Percentiles rank a stretch among this genome's conserved stretches.
Evolutionary conservation across 179 eudicot species (phyloP).

Genomic region (Beta corolliflora): DNA sequence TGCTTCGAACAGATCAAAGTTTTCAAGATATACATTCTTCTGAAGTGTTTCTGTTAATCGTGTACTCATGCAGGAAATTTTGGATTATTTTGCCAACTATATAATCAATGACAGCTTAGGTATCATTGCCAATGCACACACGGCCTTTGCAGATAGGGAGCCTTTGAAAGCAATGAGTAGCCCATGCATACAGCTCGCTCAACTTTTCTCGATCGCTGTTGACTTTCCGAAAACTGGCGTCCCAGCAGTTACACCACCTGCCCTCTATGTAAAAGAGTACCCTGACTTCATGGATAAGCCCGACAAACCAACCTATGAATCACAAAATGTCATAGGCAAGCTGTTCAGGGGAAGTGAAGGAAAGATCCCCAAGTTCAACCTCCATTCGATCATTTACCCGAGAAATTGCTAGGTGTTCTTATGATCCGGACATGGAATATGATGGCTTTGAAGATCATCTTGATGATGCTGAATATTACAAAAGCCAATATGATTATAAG

Average conservation of each 20-base stretch:
- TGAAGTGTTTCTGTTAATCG: not conserved
- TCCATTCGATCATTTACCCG: slow-evolving; percentile 47
- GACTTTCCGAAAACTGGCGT: slow-evolving; percentile 97
- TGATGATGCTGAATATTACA: slow-evolving; percentile 64
- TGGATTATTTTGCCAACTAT: slow-evolving; percentile 81
- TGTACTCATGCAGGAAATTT: slow-evolving; percentile 56
- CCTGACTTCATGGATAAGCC: slow-evolving; percentile 97
- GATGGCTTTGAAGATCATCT: slow-evolving; percentile 67
- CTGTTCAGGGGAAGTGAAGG: slow-evolving; percentile 73
- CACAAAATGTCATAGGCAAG: slow-evolving; percentile 69
- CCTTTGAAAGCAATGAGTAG: slow-evolving; percentile 53
- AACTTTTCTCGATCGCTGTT: slow-evolving; percentile 76
- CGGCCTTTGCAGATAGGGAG: slow-evolving; percentile 73
- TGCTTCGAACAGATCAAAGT: too few species aligned
- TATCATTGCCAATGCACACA: slow-evolving; percentile 85
- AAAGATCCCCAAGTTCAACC: slow-evolving; percentile 51
- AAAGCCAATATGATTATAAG: slow-evolving; percentile 71
- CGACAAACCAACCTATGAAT: slow-evolving; percentile 68
- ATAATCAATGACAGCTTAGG: slow-evolving; percentile 91
- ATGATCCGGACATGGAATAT: slow-evolving; percentile 77
- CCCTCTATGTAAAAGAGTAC: slow-evolving; percentile 63
- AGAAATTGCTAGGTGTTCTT: slow-evolving; percentile 55
- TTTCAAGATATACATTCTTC: too few species aligned
- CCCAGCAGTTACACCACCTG: slow-evolving; percentile 79
- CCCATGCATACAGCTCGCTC: slow-evolving; percentile 69